phyloP scores from a whole-genome alignment of 108 stramenopile species.

The Pseudonitzschia multiseries region DNA sequence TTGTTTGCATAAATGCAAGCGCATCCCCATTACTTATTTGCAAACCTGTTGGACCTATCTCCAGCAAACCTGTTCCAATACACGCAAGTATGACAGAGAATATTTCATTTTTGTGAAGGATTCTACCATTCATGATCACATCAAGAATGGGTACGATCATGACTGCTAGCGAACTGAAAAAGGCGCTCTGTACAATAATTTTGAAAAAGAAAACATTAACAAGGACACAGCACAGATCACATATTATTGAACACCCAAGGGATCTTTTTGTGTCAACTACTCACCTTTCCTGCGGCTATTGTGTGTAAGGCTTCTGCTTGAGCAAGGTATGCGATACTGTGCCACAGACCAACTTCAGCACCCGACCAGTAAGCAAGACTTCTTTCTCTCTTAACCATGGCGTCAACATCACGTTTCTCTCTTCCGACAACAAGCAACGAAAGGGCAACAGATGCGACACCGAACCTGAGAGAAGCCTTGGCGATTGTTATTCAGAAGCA shows the following conservation, averaged over 20 bases:
- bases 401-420: conserved; percentile 15
- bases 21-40: conserved; percentile 43
- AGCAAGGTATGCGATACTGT: conserved; percentile 69
- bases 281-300: conserved; percentile 57
- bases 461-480: too few relatives aligned
- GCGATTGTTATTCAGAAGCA: too few relatives aligned
- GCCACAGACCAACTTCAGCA: conserved; percentile 77
- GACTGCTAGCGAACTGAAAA: conserved; percentile 75
- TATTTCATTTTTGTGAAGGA: conserved; percentile 12
- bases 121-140: conserved; percentile 31
- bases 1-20: conserved; percentile 53
- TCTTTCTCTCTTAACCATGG: conserved; percentile 14
- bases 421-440: conserved; percentile 27
- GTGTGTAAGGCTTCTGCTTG: conserved; percentile 81
- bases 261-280: not conserved
- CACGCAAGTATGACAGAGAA: conserved; percentile 45
- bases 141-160: conserved; percentile 69
- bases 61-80: conserved; percentile 61
- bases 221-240: not conserved
- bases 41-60: conserved; percentile 30
- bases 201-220: not conserved
- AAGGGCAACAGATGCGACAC: conserved; percentile 16
- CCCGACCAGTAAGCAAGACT: conserved; percentile 46
- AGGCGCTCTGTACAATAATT: conserved; percentile 38
- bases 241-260: too few relatives aligned